Conservation (phyloP, 1,284 basidiomycete species). For the Moniliophthora roreri region DNA sequence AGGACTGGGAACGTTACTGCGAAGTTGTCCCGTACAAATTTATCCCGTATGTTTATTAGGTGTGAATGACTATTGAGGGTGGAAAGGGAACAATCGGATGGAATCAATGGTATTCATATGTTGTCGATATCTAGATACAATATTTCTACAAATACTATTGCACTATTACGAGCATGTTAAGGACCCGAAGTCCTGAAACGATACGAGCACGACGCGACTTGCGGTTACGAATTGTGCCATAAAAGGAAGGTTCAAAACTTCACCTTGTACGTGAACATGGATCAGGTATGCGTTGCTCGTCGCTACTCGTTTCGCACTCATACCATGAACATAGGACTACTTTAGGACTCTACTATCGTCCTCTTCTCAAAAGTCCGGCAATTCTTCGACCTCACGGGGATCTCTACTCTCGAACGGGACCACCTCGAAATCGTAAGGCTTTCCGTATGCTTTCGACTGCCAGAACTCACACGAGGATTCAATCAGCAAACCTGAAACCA, state of each 20-base stretch:
- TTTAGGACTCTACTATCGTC: slow-evolving; percentile 12
- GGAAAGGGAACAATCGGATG: not conserved
- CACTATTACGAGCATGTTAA: too few species aligned
- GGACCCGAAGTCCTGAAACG: too few species aligned
- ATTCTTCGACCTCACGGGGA: slow-evolving; percentile 6
- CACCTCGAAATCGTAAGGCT: slow-evolving; percentile 4
- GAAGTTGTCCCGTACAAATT: slow-evolving; percentile 86
- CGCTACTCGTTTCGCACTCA: slow-evolving; percentile 4
- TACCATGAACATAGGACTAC: slow-evolving; percentile 7
- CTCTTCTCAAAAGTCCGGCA: not conserved
- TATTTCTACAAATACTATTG: too few species aligned
- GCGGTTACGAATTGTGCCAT: too few species aligned
- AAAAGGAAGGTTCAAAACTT: too few species aligned
- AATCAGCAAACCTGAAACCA: slow-evolving; percentile 24
- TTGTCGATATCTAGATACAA: too few species aligned
- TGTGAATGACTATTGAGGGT: not conserved
- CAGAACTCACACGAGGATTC: not conserved
- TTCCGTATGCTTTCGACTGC: not conserved
- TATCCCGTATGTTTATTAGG: slow-evolving; percentile 71
- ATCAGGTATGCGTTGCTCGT: slow-evolving; percentile 7
- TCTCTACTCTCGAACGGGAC: slow-evolving; percentile 7
- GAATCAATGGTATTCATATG: not conserved
- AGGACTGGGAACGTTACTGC: slow-evolving; percentile 94
- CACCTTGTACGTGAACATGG: slow-evolving; percentile 1
- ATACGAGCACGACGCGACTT: too few species aligned